Evolutionary conservation across 2,329 filamentous ascomycete species (phyloP), one percentile per base, ranked within the genome.

Genomic region (Ophiobolus disseminans): DNA sequence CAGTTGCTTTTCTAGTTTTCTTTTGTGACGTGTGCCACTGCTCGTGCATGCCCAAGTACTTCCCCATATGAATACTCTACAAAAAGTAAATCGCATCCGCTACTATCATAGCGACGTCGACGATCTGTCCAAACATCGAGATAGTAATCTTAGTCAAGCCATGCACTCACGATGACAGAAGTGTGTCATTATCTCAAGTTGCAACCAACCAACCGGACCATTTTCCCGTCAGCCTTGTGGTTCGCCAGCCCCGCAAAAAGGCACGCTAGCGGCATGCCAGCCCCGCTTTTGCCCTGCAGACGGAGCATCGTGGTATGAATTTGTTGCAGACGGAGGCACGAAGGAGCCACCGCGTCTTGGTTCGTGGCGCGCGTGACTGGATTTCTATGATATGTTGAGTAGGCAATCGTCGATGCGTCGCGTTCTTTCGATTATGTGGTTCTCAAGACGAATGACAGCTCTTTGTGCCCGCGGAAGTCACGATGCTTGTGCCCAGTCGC

Each of bases 271-370:
- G 30, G 14, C 20, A 20, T 20, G 14, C n/a, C 17, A 14, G 17
- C 41, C 41, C 25, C 40, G 28, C 25, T 21, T 22, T 17, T n/a
- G n/a, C n/a, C 25, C 21, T 28, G 30, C 26, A 32, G n/a, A 23
- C 26, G 19, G 19, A 36, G 28, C 41, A 44, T 44, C 41, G 41
- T 35, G 32, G 28, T n/a, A n/a, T n/a, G n/a, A 23, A 23, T 32
- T 36, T 28, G 21, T 19, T 40, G 17, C 26, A 30, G 16, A 28
- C 5, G 11, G 19, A 39, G 43, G 28, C 47, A 45, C 42, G 3
- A 32, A 21, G 26, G 9, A 16, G 6, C 22, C 14, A 19, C 7
- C 9, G 10, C 30, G 9, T 13, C n/a, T 10, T 32, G 13, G 13
- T 32, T 32, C 30, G 13, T 10, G 8, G n/a, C 8, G 30, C 30